Evolutionary conservation across 1,139 yeast genomes (phyloP).

Genomic region (Lodderomyces orthopsilosis): DNA sequence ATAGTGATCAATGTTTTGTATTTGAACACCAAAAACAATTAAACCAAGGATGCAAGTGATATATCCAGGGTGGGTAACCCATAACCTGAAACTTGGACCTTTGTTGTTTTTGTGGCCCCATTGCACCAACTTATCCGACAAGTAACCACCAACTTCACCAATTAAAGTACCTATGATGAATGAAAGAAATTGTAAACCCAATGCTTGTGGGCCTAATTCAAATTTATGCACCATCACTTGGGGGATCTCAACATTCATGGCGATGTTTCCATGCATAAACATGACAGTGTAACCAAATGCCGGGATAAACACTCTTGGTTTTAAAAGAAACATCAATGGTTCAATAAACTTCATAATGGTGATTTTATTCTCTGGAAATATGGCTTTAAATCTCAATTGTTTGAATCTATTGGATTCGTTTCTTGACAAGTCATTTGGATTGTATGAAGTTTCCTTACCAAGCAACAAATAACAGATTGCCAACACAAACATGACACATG

Average conservation of each 20-base stretch:
- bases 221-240: constrained; percentile 16
- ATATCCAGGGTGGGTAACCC: constrained; percentile 20
- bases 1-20: constrained; percentile 15
- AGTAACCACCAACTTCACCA: constrained; percentile 22
- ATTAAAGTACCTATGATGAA: constrained; percentile 18
- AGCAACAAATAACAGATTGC: constrained; percentile 15
- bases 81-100: constrained; percentile 14
- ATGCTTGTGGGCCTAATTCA: constrained; percentile 17
- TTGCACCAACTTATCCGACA: constrained; percentile 18
- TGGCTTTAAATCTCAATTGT: constrained; percentile 7
- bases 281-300: constrained; percentile 18
- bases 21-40: constrained; percentile 17
- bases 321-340: constrained; percentile 14
- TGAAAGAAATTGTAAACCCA: constrained; percentile 19
- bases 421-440: constrained; percentile 9
- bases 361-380: constrained; percentile 9
- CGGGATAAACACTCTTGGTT: constrained; percentile 14
- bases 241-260: constrained; percentile 20
- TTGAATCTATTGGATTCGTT: constrained; percentile 10
- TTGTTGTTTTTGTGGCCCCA: constrained; percentile 9
- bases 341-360: constrained; percentile 9
- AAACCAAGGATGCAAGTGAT: constrained; percentile 16
- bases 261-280: constrained; percentile 19
- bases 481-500: constrained; percentile 16
- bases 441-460: constrained; percentile 20